Conservation (phyloP, 1,284 basidiomycete genomes). For the Rhodotorula mucilaginosa region DNA sequence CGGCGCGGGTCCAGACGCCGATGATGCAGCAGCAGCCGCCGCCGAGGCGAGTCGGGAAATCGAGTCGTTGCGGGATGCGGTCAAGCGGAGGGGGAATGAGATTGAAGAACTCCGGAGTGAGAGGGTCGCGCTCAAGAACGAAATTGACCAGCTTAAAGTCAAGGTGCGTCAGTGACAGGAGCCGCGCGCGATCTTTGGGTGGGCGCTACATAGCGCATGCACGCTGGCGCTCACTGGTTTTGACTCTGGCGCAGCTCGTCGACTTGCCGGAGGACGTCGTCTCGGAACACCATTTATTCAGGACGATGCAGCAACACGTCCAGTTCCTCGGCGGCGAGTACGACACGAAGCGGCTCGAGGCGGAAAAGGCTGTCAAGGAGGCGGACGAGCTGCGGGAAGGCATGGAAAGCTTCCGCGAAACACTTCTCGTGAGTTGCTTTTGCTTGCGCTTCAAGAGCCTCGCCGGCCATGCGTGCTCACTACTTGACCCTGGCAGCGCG, state of each 20-base stretch:
- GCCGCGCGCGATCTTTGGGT: background rate
- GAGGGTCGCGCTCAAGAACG: constrained; percentile 29
- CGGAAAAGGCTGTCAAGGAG: constrained; percentile 39
- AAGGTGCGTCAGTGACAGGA: constrained; percentile 12
- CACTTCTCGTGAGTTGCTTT: constrained; percentile 37
- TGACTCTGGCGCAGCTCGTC: constrained; percentile 29
- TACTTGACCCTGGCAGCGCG: constrained; percentile 17
- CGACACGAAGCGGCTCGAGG: constrained; percentile 37
- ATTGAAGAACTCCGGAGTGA: constrained; percentile 35
- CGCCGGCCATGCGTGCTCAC: background rate
- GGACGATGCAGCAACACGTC: constrained; percentile 40
- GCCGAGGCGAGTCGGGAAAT: constrained; percentile 6
- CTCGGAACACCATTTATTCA: constrained; percentile 39
- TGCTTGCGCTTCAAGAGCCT: no score
- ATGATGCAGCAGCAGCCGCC: background rate
- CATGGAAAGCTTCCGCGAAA: constrained; percentile 38
- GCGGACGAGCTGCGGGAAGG: constrained; percentile 40
- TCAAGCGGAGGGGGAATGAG: constrained; percentile 21
- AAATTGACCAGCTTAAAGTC: constrained; percentile 34
- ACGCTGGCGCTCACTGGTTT: no score
- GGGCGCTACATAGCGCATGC: background rate
- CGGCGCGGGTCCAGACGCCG: background rate
- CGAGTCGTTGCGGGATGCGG: constrained; percentile 20
- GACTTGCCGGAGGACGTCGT: constrained; percentile 43
- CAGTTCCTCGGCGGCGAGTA: constrained; percentile 35